Evolutionary conservation across 257 asterid species (phyloP).

Genomic region (Fraxinus quadrangulata): DNA sequence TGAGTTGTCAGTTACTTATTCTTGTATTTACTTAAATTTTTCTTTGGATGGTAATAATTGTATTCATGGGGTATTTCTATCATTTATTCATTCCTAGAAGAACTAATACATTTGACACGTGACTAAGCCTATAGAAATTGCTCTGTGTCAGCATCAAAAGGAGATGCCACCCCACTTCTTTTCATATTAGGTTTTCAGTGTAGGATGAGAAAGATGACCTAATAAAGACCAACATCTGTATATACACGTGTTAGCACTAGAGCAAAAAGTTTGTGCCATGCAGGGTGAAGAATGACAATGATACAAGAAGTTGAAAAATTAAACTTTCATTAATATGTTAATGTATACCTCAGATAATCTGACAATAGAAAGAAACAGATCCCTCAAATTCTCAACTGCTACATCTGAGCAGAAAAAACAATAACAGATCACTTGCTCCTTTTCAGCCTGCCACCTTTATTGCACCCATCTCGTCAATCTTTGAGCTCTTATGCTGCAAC

Average conservation of each 20-base stretch:
- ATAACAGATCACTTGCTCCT: slow-evolving; percentile 32
- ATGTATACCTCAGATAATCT: slow-evolving; percentile 46
- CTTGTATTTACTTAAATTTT: neutral
- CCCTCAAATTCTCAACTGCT: slow-evolving; percentile 51
- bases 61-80: neutral
- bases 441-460: slow-evolving; percentile 62
- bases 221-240: neutral
- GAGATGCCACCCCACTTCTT: neutral
- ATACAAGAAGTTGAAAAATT: neutral
- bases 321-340: neutral
- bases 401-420: slow-evolving; percentile 44
- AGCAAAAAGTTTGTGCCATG: neutral
- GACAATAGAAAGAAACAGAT: slow-evolving; percentile 38
- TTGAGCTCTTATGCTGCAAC: slow-evolving; percentile 65
- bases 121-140: neutral
- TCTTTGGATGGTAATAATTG: neutral
- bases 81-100: neutral
- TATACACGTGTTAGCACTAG: neutral
- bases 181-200: neutral
- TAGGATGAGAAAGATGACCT: neutral
- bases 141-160: neutral
- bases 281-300: neutral
- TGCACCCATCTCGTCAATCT: slow-evolving; percentile 60
- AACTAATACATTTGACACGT: neutral
- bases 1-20: neutral